Conservation (phyloP, 495 filamentous ascomycete species). For the Penicillium egyptiacum region DNA sequence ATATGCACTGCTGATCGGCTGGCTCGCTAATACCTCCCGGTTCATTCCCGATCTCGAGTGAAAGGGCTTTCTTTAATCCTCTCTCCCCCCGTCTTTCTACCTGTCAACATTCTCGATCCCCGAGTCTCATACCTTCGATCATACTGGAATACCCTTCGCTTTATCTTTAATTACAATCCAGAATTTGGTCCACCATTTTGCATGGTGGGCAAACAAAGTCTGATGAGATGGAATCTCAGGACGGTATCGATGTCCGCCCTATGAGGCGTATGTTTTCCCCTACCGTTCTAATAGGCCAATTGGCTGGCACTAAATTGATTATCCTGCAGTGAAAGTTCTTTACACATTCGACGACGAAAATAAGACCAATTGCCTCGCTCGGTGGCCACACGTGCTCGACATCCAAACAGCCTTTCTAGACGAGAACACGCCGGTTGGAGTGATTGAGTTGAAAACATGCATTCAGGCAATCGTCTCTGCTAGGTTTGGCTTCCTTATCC, state of each 20-base stretch:
- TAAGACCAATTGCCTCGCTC: constrained; percentile 87
- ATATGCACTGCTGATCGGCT: constrained; percentile 20
- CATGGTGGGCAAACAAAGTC: constrained; percentile 33
- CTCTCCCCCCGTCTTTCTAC: constrained; percentile 4
- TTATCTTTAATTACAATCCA: constrained; percentile 1
- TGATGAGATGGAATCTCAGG: constrained; percentile 51
- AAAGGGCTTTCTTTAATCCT: constrained; percentile 15
- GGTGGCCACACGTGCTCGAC: constrained; percentile 77
- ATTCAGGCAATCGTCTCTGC: constrained; percentile 81
- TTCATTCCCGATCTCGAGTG: constrained; percentile 15
- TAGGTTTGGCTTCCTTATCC: constrained; percentile 45
- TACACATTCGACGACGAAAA: constrained; percentile 93
- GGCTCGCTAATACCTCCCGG: constrained; percentile 11
- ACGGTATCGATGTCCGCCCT: constrained; percentile 53
- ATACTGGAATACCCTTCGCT: not conserved
- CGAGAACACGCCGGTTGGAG: constrained; percentile 73
- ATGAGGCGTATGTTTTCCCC: constrained; percentile 50
- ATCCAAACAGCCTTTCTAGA: constrained; percentile 80
- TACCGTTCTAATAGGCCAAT: not conserved
- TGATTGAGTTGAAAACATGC: constrained; percentile 87
- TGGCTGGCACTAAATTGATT: constrained; percentile 20
- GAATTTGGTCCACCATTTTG: constrained; percentile 12
- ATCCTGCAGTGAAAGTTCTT: constrained; percentile 72
- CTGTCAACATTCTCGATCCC: constrained; percentile 2
- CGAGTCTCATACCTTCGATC: constrained; percentile 1